Evolutionary conservation across 352 stramenopile species (phyloP), one percentile per base, ranked within the genome.

Genomic region (Lagenidium giganteum): DNA sequence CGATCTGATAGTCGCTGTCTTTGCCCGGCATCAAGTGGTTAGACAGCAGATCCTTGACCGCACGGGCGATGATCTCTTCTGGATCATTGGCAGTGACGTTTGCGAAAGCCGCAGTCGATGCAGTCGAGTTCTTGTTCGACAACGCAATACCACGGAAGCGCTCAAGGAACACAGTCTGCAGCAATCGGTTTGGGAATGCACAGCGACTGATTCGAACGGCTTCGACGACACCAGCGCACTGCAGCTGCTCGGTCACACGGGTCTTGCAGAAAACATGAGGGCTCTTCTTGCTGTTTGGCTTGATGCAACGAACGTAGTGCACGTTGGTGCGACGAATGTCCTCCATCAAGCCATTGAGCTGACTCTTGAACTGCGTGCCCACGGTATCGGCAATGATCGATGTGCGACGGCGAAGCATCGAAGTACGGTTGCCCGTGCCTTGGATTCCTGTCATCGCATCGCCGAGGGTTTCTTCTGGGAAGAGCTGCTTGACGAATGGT

Each of bases 291-390:
- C 96, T 85, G 62, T 99, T 99, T 0, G 97, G 96, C 69, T 99
- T 99, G 54, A 99, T 95, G 66, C 97, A 99, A 25, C 96, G 83
- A 53, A 99, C 96, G 70, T 99, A 99, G 61, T 99, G 96, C 20
- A 97, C 93, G 47, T 98, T 87, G 3, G 94, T 98, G 28, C 76
- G 81, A 40, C 96, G 87, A 48, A 99, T 91, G 49, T 98, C 94
- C 29, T 94, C 83, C 47, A 99, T 93, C 16, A 99, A 68, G 8
- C 83, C 72, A 26, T 90, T 86, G 5, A 98, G 70, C 56, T 98
- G 95, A 37, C 69, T 86, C 45, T 93, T 93, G 70, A 99, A 98
- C 62, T 98, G 81, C 26, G 75, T 90, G 23, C 72, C 75, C 13
- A 92, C 79, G n/a, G 81, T 89, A 36, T 90, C 78, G 0, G 75